Evolutionary conservation across 2,329 filamentous ascomycete genomes (phyloP).

Genomic region (Colletotrichum tofieldiae): DNA sequence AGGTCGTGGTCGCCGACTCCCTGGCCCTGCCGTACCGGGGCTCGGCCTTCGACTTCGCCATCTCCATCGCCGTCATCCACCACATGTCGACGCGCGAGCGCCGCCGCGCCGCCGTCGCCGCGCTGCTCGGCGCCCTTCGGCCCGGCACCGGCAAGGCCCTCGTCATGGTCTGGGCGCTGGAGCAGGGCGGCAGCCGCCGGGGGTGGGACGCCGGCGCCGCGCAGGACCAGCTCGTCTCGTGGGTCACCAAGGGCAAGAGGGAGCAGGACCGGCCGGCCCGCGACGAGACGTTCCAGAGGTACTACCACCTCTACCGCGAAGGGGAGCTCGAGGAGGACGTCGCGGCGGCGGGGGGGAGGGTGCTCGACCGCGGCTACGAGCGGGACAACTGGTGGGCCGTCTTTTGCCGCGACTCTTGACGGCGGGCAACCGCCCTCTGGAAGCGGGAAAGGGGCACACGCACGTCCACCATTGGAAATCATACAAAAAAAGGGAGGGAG

Average conservation of each 20-base stretch:
- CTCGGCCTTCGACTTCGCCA: slow-evolving; percentile 80
- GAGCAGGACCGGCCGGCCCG: slow-evolving; percentile 21
- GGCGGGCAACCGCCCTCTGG: neutral
- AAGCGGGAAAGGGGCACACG: neutral
- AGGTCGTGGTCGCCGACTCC: slow-evolving; percentile 85
- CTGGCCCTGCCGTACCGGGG: slow-evolving; percentile 84
- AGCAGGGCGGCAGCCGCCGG: slow-evolving; percentile 88
- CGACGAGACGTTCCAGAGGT: slow-evolving; percentile 80
- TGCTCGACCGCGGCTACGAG: slow-evolving; percentile 90
- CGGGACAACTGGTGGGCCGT: slow-evolving; percentile 99
- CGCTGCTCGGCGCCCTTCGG: slow-evolving; percentile 78
- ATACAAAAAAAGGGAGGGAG: neutral
- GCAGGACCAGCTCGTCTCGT: slow-evolving; percentile 96
- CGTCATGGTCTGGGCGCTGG: slow-evolving; percentile 95
- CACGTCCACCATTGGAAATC: neutral
- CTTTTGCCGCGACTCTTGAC: slow-evolving; percentile 50
- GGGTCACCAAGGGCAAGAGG: slow-evolving; percentile 76
- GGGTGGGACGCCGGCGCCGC: slow-evolving; percentile 89
- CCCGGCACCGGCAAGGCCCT: slow-evolving; percentile 77
- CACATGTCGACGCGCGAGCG: slow-evolving; percentile 87
- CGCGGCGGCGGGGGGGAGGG: slow-evolving; percentile 78
- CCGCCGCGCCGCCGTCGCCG: slow-evolving; percentile 79
- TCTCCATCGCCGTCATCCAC: slow-evolving; percentile 95
- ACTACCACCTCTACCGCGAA: slow-evolving; percentile 92
- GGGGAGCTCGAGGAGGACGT: slow-evolving; percentile 91